A percentile compares a stretch with the other conserved stretches of the same genome.
These are phyloP conservation scores for Backusella sp. DNA, from an alignment of 192 early-diverging fungal species.

Conservation along the genomic window DNA sequence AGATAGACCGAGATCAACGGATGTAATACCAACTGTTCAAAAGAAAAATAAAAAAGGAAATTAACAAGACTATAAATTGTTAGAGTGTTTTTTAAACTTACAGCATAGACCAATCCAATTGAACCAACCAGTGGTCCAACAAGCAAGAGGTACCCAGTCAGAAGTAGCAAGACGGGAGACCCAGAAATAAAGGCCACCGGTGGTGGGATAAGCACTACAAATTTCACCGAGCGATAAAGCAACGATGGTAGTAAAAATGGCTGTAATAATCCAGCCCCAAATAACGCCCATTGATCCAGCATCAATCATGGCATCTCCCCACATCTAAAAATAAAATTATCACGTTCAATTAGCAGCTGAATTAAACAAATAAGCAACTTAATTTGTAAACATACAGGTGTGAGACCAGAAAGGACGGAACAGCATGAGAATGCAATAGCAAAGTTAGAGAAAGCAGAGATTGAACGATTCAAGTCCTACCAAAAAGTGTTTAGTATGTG, in stretches of 20 bases:
- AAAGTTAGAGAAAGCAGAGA: conserved; percentile 53
- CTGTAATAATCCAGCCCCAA: conserved; percentile 55
- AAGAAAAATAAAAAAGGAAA: background rate
- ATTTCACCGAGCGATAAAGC: conserved; percentile 53
- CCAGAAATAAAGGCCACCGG: conserved; percentile 55
- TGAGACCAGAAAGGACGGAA: conserved; percentile 50
- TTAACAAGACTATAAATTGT: background rate
- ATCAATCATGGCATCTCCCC: conserved; percentile 43
- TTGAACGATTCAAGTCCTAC: conserved; percentile 52
- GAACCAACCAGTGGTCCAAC: conserved; percentile 52
- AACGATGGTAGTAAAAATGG: conserved; percentile 44
- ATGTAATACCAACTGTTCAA: conserved; percentile 34
- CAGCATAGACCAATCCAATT: conserved; percentile 52
- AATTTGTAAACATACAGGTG: conserved; percentile 27
- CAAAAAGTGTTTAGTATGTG: background rate
- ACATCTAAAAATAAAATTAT: conserved; percentile 19
- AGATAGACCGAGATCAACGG: conserved; percentile 47
- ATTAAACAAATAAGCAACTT: background rate
- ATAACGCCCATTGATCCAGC: conserved; percentile 50
- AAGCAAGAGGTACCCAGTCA: conserved; percentile 49
- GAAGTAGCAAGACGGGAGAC: conserved; percentile 43
- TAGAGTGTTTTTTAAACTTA: conserved; percentile 8
- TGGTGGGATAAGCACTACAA: conserved; percentile 51
- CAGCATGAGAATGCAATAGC: conserved; percentile 55
- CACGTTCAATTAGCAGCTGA: background rate